Evolutionary conservation across 805 yeast species (phyloP).

Genomic region (Cyberlindnera mississippiensis): DNA sequence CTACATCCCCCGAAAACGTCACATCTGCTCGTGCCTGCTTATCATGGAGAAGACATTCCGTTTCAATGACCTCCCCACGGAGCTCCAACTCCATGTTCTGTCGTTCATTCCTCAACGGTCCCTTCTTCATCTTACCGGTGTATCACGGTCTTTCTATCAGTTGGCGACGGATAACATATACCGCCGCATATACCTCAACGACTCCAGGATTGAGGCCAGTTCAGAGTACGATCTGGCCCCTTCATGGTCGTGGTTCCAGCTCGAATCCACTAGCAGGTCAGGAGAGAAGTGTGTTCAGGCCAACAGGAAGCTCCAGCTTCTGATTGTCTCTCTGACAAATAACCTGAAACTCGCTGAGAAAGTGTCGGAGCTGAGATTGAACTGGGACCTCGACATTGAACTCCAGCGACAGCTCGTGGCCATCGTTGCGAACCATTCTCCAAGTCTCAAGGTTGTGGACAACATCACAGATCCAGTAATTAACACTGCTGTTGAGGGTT

Average conservation of each 20-base stretch:
- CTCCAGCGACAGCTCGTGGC: slow-evolving; percentile 31
- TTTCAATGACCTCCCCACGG: slow-evolving; percentile 18
- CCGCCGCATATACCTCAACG: slow-evolving; percentile 37
- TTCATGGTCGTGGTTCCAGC: slow-evolving; percentile 35
- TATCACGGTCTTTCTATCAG: slow-evolving; percentile 28
- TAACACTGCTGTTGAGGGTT: slow-evolving; percentile 32
- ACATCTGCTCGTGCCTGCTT: background rate
- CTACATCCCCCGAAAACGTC: too few species aligned
- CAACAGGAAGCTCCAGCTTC: slow-evolving; percentile 21
- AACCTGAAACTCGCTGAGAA: slow-evolving; percentile 23
- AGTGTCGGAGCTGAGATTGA: slow-evolving; percentile 37
- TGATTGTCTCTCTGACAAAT: slow-evolving; percentile 28
- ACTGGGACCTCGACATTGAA: slow-evolving; percentile 37
- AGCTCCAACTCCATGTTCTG: slow-evolving; percentile 17
- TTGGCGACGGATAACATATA: slow-evolving; percentile 33
- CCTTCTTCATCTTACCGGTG: slow-evolving; percentile 26
- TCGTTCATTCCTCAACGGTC: slow-evolving; percentile 32
- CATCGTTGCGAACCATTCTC: slow-evolving; percentile 28
- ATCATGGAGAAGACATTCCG: background rate
- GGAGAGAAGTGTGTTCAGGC: slow-evolving; percentile 25
- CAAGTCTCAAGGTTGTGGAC: slow-evolving; percentile 33
- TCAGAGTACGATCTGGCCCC: slow-evolving; percentile 34
- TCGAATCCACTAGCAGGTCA: slow-evolving; percentile 1
- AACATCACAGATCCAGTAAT: slow-evolving; percentile 38
- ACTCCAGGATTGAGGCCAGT: slow-evolving; percentile 36